Percentiles rank a stretch among this genome's conserved stretches.
phyloP scores from a whole-genome alignment of 495 filamentous ascomycete species.

The Talaromyces wortmannii region DNA sequence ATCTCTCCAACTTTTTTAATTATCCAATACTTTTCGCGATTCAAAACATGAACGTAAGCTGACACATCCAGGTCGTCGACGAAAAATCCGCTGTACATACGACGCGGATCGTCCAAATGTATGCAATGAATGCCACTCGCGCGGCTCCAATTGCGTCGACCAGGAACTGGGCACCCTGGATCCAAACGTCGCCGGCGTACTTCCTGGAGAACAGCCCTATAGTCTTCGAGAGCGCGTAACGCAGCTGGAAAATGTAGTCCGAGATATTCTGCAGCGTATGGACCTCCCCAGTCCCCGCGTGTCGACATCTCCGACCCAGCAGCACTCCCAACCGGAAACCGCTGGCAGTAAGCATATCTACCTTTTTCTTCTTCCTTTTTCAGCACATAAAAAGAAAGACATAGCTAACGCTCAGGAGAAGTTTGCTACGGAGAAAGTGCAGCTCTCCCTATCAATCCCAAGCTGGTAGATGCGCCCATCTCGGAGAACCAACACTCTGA shows the following conservation, averaged over 20 bases:
- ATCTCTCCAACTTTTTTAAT: neutral
- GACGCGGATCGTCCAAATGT: conserved; percentile 14
- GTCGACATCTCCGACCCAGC: neutral
- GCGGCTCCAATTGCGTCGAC: conserved; percentile 25
- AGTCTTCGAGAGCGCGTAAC: conserved; percentile 29
- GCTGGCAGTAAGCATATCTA: neutral
- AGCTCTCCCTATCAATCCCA: neutral
- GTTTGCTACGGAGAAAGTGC: neutral
- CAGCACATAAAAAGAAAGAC: no score
- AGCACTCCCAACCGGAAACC: neutral
- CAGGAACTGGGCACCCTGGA: conserved; percentile 21
- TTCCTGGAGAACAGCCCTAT: conserved; percentile 21
- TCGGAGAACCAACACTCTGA: conserved; percentile 16
- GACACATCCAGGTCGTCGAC: conserved; percentile 23
- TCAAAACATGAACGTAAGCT: neutral
- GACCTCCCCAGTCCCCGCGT: conserved; percentile 8
- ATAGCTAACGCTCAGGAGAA: neutral
- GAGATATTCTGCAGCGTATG: conserved; percentile 17
- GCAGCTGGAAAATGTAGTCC: conserved; percentile 27
- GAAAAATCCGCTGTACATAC: conserved; percentile 34
- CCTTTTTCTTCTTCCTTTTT: neutral
- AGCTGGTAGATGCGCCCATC: neutral
- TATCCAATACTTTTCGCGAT: neutral
- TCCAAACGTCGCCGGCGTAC: neutral
- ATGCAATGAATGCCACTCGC: conserved; percentile 30